A percentile compares a stretch with the other conserved stretches of the same genome.
phyloP scores from a whole-genome alignment of 257 asterid species.

The Gentiana dahurica region DNA sequence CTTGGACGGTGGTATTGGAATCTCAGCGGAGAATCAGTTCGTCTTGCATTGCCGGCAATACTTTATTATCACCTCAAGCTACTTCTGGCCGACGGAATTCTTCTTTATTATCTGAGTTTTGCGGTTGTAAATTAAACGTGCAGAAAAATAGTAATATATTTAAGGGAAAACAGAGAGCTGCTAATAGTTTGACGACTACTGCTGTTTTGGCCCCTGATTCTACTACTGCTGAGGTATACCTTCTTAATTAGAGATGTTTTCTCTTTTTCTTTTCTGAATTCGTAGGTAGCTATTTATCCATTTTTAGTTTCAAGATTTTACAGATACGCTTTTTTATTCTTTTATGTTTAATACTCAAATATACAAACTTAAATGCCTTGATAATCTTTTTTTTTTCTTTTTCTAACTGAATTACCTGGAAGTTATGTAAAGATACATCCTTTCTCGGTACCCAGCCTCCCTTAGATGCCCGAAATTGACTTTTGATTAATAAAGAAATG shows the following conservation, averaged over 20 bases:
- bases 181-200: conserved; percentile 28
- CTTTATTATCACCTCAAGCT: conserved; percentile 58
- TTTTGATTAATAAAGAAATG: too few species aligned
- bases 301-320: too few species aligned
- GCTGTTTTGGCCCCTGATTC: conserved; percentile 60
- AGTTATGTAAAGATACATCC: too few species aligned
- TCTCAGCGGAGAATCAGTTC: conserved; percentile 56
- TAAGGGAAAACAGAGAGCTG: conserved; percentile 40
- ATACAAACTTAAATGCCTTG: too few species aligned
- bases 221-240: conserved; percentile 44
- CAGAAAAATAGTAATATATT: conserved; percentile 23
- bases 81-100: conserved; percentile 36
- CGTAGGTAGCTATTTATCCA: too few species aligned
- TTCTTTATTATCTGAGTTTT: conserved; percentile 56
- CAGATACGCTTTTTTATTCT: too few species aligned
- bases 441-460: too few species aligned
- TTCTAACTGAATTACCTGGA: too few species aligned
- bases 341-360: too few species aligned
- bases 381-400: too few species aligned
- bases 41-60: conserved; percentile 46
- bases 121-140: conserved; percentile 37
- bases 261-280: not conserved
- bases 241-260: not conserved
- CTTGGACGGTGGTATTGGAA: conserved; percentile 37
- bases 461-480: too few species aligned